These are phyloP conservation scores for Pyrenophora teres DNA, from an alignment of 2,329 filamentous ascomycete species.

Conservation along the genomic window DNA sequence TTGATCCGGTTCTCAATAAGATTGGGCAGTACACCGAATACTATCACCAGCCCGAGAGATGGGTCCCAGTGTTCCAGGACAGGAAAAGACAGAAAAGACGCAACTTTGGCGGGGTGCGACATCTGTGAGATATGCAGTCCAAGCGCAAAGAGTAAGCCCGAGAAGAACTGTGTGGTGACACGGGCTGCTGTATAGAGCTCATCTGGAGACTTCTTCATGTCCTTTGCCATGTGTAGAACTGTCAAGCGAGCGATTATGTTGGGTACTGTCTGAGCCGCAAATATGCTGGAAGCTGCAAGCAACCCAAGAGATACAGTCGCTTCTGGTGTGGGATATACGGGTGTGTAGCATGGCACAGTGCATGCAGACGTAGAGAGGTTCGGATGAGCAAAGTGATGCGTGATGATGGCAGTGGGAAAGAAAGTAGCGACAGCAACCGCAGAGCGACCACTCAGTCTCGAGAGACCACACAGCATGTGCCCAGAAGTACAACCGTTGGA, in stretches of 20 bases:
- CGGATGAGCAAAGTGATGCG: conserved; percentile 48
- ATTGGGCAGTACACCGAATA: conserved; percentile 57
- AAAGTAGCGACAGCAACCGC: conserved; percentile 50
- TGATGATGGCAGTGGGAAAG: conserved; percentile 40
- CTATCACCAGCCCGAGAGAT: conserved; percentile 54
- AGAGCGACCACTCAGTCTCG: conserved; percentile 56
- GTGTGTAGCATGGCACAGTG: conserved; percentile 53
- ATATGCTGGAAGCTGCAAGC: conserved; percentile 35
- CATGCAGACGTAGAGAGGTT: conserved; percentile 50
- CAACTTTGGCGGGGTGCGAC: conserved; percentile 56
- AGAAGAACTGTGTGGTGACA: conserved; percentile 50
- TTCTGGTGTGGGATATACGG: conserved; percentile 48
- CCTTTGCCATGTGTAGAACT: background rate
- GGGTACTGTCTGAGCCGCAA: conserved; percentile 30
- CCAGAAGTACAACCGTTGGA: conserved; percentile 59
- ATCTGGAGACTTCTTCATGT: conserved; percentile 12
- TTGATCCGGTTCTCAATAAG: conserved; percentile 37
- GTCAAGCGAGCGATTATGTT: conserved; percentile 21
- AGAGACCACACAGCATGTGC: conserved; percentile 61
- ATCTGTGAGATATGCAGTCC: conserved; percentile 59
- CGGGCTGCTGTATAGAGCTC: conserved; percentile 29
- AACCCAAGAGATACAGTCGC: conserved; percentile 44
- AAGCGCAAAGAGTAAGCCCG: conserved; percentile 57
- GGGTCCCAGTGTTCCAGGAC: conserved; percentile 54
- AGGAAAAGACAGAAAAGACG: conserved; percentile 56